Conservation (phyloP, 352 stramenopile genomes). For the Phytophthora sojae region DNA sequence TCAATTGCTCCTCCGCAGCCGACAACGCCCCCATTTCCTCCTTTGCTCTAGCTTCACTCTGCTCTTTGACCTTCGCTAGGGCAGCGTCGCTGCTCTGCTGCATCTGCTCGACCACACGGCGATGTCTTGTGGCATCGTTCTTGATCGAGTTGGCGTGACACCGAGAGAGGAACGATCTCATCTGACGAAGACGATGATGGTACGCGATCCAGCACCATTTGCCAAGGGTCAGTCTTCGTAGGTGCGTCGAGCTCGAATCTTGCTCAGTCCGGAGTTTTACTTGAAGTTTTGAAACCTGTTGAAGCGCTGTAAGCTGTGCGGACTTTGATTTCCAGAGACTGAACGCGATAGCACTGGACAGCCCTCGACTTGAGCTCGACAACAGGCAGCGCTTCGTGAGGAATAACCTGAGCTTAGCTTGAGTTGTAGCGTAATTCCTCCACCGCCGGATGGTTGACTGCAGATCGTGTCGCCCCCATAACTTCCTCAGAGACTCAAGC, state of each 20-base stretch:
- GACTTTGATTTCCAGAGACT: conserved; percentile 29
- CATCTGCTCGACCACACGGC: conserved; percentile 21
- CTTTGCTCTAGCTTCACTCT: conserved; percentile 16
- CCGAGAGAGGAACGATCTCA: conserved; percentile 48
- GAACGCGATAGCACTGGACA: conserved; percentile 29
- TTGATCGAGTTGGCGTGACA: conserved; percentile 29
- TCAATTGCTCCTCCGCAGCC: conserved; percentile 35
- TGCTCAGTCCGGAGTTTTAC: conserved; percentile 25
- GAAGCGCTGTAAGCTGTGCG: conserved; percentile 12
- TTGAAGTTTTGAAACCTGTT: conserved; percentile 22
- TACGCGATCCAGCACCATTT: conserved; percentile 71
- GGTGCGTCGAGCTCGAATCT: conserved; percentile 12
- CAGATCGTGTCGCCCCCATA: conserved; percentile 12
- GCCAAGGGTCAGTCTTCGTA: conserved; percentile 31
- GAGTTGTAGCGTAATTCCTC: conserved; percentile 18
- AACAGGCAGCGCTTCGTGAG: conserved; percentile 34
- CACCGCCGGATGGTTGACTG: conserved; percentile 19
- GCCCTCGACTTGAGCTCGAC: conserved; percentile 1
- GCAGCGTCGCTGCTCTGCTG: conserved; percentile 19
- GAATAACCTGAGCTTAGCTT: conserved; percentile 28
- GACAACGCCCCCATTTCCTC: conserved; percentile 25
- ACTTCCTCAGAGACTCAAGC: conserved; percentile 18
- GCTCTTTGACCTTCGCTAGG: conserved; percentile 14
- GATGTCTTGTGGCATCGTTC: conserved; percentile 15
- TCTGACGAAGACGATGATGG: conserved; percentile 28